Base-by-base conservation (phyloP, 2,329 filamentous ascomycete species). In the Xylariomycetidae sp. region DNA sequence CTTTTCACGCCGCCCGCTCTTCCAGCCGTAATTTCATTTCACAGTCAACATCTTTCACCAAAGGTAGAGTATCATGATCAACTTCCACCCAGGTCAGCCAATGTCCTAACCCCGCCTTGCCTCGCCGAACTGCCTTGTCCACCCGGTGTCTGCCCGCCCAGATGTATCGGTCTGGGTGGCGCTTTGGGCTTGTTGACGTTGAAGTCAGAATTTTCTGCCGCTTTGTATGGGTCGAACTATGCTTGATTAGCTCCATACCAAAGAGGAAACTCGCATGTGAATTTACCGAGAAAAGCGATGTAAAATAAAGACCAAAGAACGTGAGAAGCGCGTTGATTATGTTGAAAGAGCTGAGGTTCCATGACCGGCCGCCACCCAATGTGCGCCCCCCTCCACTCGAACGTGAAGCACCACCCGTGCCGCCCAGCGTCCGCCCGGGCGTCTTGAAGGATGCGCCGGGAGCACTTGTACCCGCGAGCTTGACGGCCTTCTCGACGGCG, bases 401-500 rank as follows among this genome's bases (percentile, higher is more conserved):
- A 5, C 30, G 11, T 5, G 38, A 30, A 3, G 50, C 23, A 5
- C 46, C 30, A 13, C 46, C 44, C 6, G 34, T 30, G 17, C 67
- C 68, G 7, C 77, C 78, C 0, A 83, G 65, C 16, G 73, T 78
- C 27, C 76, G 69, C 2, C 79, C 79, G 0, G 67, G 66, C 1
- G 68, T 70, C 32, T 64, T 64, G 51, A 81, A 82, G 0, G 60
- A 59, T 3, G 69, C 64, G 30, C 66, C 69, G 5, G 65, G 56
- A 2, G 57, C 60, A n/a, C 55, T 53, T 2, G 56, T 56, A 6
- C 62, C 62, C 4, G 62, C 64, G 13, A 81, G 63, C 55, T 75
- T 76, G 32, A 79, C 66, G 4, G 76, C 77, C 56, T 48, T 84
- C 51, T 82, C 80, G 44, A 96, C 81, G 16, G 85, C 86, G 36